A percentile compares a stretch with the other conserved stretches of the same genome.
Evolutionary conservation across 2,329 filamentous ascomycete species (phyloP).

Genomic region (Hortaea sp.): DNA sequence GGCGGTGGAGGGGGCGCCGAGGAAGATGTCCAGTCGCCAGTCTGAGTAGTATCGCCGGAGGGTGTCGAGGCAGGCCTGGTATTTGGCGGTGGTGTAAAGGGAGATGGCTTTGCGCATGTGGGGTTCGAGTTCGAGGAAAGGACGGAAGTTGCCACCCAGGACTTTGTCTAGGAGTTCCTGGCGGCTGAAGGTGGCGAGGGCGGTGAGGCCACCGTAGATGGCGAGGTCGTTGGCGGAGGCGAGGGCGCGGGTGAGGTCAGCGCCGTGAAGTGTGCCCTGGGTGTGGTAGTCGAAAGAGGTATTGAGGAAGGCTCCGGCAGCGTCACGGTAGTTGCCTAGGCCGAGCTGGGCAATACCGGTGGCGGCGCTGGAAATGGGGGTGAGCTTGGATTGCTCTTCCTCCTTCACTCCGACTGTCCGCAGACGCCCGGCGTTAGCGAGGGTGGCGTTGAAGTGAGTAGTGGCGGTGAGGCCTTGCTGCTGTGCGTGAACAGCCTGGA

Average conservation of each 20-base stretch:
- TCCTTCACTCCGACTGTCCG: conserved; percentile 36
- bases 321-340: conserved; percentile 49
- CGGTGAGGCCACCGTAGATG: conserved; percentile 81
- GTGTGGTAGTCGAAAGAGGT: conserved; percentile 44
- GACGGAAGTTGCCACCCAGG: conserved; percentile 75
- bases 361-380: conserved; percentile 55
- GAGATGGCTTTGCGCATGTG: conserved; percentile 86
- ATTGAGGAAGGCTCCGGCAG: conserved; percentile 61
- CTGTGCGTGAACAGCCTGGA: conserved; percentile 59
- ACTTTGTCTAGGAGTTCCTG: conserved; percentile 63
- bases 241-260: conserved; percentile 57
- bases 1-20: conserved; percentile 44
- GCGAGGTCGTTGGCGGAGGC: conserved; percentile 80
- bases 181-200: conserved; percentile 81
- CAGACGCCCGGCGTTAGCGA: conserved; percentile 46
- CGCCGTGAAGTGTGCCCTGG: conserved; percentile 32
- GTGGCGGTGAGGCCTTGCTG: conserved; percentile 10
- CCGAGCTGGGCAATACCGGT: conserved; percentile 54
- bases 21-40: conserved; percentile 81
- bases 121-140: conserved; percentile 83
- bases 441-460: conserved; percentile 45
- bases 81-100: conserved; percentile 83
- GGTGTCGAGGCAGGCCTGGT: conserved; percentile 71
- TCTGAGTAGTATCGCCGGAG: conserved; percentile 73
- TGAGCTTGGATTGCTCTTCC: conserved; percentile 48